phyloP scores from a whole-genome alignment of 768 basidiomycete species.

The Thelephora aurantiotincta region DNA sequence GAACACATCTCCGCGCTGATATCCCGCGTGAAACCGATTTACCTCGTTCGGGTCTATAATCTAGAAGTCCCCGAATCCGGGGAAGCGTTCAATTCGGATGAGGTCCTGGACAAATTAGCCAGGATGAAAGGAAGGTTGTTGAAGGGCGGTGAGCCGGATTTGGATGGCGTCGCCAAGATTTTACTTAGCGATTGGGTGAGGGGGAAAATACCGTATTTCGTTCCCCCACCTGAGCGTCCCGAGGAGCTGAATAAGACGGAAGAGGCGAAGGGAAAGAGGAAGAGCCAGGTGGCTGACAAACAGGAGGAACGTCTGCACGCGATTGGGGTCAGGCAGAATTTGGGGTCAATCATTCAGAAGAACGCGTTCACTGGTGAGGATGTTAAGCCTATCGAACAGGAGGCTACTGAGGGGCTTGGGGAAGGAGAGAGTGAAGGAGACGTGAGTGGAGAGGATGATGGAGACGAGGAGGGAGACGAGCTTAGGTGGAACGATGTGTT shows the following conservation, averaged over 20 bases:
- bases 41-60: constrained; percentile 77
- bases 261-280: constrained; percentile 36
- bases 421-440: constrained; percentile 18
- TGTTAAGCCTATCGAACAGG: constrained; percentile 47
- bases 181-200: constrained; percentile 94
- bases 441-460: constrained; percentile 24
- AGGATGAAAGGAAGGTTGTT: constrained; percentile 84
- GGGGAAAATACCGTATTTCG: constrained; percentile 95
- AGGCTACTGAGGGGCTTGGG: constrained; percentile 13
- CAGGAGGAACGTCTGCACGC: constrained; percentile 22
- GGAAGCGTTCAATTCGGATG: constrained; percentile 55
- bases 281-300: constrained; percentile 28
- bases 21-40: constrained; percentile 83
- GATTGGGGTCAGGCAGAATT: constrained; percentile 70
- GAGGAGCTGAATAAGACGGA: constrained; percentile 55
- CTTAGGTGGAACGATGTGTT: constrained; percentile 85
- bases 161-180: constrained; percentile 89
- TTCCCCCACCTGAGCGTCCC: constrained; percentile 74
- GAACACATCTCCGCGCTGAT: constrained; percentile 86
- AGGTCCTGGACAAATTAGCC: constrained; percentile 73
- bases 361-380: constrained; percentile 81
- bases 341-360: constrained; percentile 80
- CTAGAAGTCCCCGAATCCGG: constrained; percentile 40
- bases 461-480: constrained; percentile 26
- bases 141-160: constrained; percentile 89